Evolutionary conservation across 306 rosid species (phyloP).

Genomic region (Trichosanthes cucumerina): DNA sequence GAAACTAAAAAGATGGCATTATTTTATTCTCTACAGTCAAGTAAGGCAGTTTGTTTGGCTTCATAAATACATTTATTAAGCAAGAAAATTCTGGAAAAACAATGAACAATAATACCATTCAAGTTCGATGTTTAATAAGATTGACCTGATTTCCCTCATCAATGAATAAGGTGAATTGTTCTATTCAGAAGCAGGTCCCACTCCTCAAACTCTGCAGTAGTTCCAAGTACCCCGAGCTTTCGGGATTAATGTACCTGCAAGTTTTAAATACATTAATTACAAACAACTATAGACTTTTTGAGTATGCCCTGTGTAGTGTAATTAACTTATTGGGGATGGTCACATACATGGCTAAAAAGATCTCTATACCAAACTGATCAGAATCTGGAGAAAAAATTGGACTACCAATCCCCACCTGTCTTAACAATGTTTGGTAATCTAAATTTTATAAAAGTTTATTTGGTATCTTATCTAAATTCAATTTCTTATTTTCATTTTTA

Average conservation of each 20-base stretch:
- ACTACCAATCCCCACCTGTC: not conserved
- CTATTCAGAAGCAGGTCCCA: constrained; percentile 42
- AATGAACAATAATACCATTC: no score
- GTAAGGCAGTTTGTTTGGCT: not conserved
- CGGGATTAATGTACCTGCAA: constrained; percentile 61
- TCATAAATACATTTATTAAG: not conserved
- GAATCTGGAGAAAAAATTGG: not conserved
- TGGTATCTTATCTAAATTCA: not conserved
- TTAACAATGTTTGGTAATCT: not conserved
- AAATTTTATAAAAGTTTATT: not conserved
- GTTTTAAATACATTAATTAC: not conserved
- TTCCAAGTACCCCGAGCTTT: constrained; percentile 57
- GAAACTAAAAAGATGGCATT: not conserved
- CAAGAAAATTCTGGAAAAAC: not conserved
- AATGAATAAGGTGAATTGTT: not conserved
- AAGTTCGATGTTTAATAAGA: not conserved
- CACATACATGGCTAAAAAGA: not conserved
- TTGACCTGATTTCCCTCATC: not conserved
- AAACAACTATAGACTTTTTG: not conserved
- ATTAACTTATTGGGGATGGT: not conserved
- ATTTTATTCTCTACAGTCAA: not conserved
- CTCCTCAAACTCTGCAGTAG: constrained; percentile 56
- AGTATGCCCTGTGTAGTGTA: not conserved
- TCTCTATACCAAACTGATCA: not conserved
- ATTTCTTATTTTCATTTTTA: not conserved